A percentile compares a stretch with the other conserved stretches of the same genome.
Conservation (phyloP, 1,139 yeast genomes). For the Candida sp. region DNA sequence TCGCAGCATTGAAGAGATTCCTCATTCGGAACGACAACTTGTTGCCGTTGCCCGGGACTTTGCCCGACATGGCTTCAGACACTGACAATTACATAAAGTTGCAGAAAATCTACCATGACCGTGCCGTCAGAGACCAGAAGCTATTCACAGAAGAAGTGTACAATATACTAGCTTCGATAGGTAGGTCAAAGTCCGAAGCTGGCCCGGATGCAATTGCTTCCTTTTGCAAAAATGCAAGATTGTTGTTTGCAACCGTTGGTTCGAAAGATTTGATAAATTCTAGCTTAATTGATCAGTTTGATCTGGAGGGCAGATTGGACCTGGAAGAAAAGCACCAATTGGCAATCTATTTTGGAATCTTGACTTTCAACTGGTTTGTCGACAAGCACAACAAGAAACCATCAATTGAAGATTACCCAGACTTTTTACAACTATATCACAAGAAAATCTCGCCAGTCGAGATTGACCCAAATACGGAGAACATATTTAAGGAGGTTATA, state of each 20-base stretch:
- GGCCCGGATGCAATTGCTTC: constrained; percentile 42
- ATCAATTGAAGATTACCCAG: constrained; percentile 20
- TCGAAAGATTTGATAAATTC: constrained; percentile 24
- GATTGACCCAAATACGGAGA: constrained; percentile 18
- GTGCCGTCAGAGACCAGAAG: constrained; percentile 56
- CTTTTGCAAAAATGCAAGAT: constrained; percentile 64
- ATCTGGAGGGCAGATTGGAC: constrained; percentile 13
- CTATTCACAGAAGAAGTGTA: constrained; percentile 38
- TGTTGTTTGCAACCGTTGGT: constrained; percentile 42
- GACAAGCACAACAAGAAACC: constrained; percentile 23
- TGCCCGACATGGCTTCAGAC: constrained; percentile 92
- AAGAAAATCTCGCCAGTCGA: constrained; percentile 12
- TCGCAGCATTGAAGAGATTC: constrained; percentile 59
- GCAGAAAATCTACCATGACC: constrained; percentile 59
- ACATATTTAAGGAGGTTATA: constrained; percentile 32
- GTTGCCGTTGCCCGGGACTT: constrained; percentile 72
- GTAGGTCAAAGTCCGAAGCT: constrained; percentile 28
- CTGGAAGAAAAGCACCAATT: constrained; percentile 22
- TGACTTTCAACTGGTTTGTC: constrained; percentile 30
- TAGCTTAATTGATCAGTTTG: constrained; percentile 19
- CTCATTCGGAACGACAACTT: constrained; percentile 37
- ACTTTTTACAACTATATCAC: constrained; percentile 22
- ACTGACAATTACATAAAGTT: constrained; percentile 64
- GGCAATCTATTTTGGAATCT: constrained; percentile 40
- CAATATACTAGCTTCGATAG: constrained; percentile 23